These are phyloP conservation scores for Boletus subparvulus DNA, from an alignment of 768 basidiomycete species.

Conservation along the genomic window DNA sequence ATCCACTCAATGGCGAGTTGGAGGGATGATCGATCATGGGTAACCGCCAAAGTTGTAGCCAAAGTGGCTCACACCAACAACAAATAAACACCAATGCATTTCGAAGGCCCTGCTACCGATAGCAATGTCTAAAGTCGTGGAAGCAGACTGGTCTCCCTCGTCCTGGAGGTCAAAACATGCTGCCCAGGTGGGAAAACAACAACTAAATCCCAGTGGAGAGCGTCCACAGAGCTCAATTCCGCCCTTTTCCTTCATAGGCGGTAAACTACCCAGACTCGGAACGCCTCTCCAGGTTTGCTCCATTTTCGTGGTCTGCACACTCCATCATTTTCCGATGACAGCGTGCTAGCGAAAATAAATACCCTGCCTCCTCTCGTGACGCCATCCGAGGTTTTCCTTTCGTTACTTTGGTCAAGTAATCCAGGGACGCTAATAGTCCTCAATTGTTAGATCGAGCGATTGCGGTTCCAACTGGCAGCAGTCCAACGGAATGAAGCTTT, in stretches of 20 bases:
- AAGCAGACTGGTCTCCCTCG: slow-evolving; percentile 59
- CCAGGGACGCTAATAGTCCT: slow-evolving; percentile 29
- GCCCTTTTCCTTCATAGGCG: slow-evolving; percentile 41
- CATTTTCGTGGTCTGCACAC: not conserved
- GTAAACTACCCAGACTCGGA: slow-evolving; percentile 69
- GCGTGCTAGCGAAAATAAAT: slow-evolving; percentile 75
- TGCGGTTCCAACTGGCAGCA: slow-evolving; percentile 73
- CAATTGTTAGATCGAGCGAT: slow-evolving; percentile 65
- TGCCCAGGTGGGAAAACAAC: slow-evolving; percentile 58
- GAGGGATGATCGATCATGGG: not conserved
- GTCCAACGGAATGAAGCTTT: slow-evolving; percentile 90
- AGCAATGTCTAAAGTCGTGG: slow-evolving; percentile 12
- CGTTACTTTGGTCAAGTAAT: not conserved
- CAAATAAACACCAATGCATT: not conserved
- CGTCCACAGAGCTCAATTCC: not conserved
- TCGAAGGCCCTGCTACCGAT: not conserved
- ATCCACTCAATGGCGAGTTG: not conserved
- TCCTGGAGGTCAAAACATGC: slow-evolving; percentile 79
- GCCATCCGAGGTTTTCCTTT: slow-evolving; percentile 79
- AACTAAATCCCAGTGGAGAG: not conserved
- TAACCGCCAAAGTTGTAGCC: not conserved
- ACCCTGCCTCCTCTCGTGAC: slow-evolving; percentile 89
- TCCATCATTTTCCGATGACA: slow-evolving; percentile 26
- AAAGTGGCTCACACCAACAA: not conserved
- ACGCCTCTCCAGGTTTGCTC: slow-evolving; percentile 54